Evolutionary conservation across 164 flowering plant genomes (phyloP).

Genomic region (Platanus orientalis): DNA sequence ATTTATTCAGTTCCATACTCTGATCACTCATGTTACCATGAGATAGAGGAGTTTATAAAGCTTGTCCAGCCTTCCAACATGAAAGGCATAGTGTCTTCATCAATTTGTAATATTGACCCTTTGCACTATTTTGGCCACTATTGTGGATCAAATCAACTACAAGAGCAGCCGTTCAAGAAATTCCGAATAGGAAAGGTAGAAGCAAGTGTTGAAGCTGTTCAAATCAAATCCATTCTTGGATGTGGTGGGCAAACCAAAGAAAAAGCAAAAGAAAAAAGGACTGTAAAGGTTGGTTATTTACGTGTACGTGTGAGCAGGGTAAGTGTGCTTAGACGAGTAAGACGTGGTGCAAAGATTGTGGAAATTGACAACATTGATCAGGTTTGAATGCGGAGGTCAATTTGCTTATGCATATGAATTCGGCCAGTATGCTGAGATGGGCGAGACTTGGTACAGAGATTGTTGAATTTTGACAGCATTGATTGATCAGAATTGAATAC

Average conservation of each 20-base stretch:
- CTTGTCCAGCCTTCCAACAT: conserved; percentile 56
- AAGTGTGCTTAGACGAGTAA: conserved; percentile 38
- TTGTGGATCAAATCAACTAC: conserved; percentile 30
- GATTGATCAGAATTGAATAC: conserved; percentile 13
- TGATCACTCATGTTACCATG: conserved; percentile 73
- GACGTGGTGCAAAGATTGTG: conserved; percentile 49
- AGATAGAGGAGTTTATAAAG: conserved; percentile 60
- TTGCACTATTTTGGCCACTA: conserved; percentile 52
- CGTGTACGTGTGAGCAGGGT: conserved; percentile 34
- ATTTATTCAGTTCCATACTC: conserved; percentile 71
- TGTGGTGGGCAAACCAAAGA: conserved; percentile 5
- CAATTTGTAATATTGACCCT: conserved; percentile 60
- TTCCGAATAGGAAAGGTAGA: conserved; percentile 18
- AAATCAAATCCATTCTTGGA: conserved; percentile 13
- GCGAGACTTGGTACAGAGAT: conserved; percentile 47
- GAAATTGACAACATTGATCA: conserved; percentile 26
- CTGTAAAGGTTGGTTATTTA: conserved; percentile 15
- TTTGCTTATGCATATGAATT: conserved; percentile 22
- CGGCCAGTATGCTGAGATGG: conserved; percentile 47
- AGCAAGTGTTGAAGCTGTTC: conserved; percentile 17
- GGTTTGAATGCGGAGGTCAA: background rate
- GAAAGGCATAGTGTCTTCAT: conserved; percentile 69
- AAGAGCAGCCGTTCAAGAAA: conserved; percentile 16
- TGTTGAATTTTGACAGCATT: conserved; percentile 19
- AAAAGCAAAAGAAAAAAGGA: conserved; percentile 18